Evolutionary conservation across 257 asterid species (phyloP).

Genomic region (Nemophila menziesii): DNA sequence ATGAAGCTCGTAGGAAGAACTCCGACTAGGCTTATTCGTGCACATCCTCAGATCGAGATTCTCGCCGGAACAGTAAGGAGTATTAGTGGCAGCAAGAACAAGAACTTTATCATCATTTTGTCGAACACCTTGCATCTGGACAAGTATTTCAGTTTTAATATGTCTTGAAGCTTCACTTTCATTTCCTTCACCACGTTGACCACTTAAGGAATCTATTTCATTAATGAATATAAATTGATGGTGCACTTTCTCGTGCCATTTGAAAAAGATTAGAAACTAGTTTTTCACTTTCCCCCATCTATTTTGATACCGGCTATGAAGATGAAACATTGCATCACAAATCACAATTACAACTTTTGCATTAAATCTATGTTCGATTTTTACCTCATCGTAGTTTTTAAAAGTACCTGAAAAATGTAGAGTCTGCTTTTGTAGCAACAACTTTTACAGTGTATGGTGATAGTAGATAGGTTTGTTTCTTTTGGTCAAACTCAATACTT

Average conservation of each 20-base stretch:
- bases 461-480: too few relatives aligned
- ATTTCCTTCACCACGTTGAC: conserved; percentile 96
- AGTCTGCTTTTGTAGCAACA: conserved; percentile 99
- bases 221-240: conserved; percentile 86
- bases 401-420: conserved; percentile 92
- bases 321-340: conserved; percentile 73
- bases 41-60: too few relatives aligned
- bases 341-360: background rate
- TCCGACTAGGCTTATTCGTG: too few relatives aligned
- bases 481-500: too few relatives aligned
- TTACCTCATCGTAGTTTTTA: too few relatives aligned
- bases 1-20: too few relatives aligned
- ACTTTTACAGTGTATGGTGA: conserved; percentile 96
- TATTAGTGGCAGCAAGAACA: conserved; percentile 96
- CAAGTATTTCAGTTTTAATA: conserved; percentile 89
- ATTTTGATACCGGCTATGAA: conserved; percentile 94
- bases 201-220: conserved; percentile 92
- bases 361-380: too few relatives aligned
- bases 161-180: conserved; percentile 99
- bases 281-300: conserved; percentile 99
- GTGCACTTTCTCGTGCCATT: conserved; percentile 98
- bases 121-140: conserved; percentile 99
- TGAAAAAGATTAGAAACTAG: conserved; percentile 93
- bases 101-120: conserved; percentile 97
- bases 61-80: conserved; percentile 96